Evolutionary conservation across 2,329 filamentous ascomycete genomes (phyloP).

Genomic region (Immersiporthe knoxdaviesiana): DNA sequence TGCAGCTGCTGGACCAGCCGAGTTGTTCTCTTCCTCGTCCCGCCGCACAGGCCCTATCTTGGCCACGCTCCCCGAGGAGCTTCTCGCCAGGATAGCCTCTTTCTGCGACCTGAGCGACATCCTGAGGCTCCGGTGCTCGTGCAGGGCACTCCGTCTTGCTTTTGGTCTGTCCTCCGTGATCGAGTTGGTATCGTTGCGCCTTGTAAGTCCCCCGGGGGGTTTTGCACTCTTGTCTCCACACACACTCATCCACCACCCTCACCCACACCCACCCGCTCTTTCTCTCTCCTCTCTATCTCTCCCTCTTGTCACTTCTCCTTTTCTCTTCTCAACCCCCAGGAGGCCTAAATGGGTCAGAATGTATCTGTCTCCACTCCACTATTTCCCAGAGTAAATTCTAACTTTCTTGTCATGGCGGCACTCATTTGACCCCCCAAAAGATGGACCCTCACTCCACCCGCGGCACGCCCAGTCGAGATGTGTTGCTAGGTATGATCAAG

Average conservation of each 20-base stretch:
- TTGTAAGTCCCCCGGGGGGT: constrained; percentile 17
- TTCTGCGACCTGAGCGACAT: constrained; percentile 24
- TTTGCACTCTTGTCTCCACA: background rate
- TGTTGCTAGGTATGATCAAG: constrained; percentile 26
- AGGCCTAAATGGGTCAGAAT: background rate
- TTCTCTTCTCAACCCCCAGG: background rate
- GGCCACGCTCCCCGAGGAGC: constrained; percentile 25
- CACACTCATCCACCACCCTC: background rate
- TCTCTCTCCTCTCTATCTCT: background rate
- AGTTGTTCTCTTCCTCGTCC: constrained; percentile 15
- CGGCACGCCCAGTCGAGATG: constrained; percentile 20
- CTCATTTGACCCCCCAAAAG: constrained; percentile 13
- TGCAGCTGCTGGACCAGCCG: constrained; percentile 8
- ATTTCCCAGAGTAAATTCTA: constrained; percentile 10
- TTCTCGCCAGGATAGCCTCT: constrained; percentile 23
- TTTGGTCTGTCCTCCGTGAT: constrained; percentile 18
- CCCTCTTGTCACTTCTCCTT: background rate
- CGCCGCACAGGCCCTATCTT: constrained; percentile 15
- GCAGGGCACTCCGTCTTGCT: constrained; percentile 14
- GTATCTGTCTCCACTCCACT: background rate
- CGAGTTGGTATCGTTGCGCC: constrained; percentile 19
- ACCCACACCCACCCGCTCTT: background rate
- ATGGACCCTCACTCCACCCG: constrained; percentile 27
- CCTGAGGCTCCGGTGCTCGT: constrained; percentile 21
- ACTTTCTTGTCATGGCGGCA: constrained; percentile 4